A percentile compares a stretch with the other conserved stretches of the same genome.
Conservation (phyloP, 495 filamentous ascomycete species). For the Clohesyomyces aquaticus region DNA sequence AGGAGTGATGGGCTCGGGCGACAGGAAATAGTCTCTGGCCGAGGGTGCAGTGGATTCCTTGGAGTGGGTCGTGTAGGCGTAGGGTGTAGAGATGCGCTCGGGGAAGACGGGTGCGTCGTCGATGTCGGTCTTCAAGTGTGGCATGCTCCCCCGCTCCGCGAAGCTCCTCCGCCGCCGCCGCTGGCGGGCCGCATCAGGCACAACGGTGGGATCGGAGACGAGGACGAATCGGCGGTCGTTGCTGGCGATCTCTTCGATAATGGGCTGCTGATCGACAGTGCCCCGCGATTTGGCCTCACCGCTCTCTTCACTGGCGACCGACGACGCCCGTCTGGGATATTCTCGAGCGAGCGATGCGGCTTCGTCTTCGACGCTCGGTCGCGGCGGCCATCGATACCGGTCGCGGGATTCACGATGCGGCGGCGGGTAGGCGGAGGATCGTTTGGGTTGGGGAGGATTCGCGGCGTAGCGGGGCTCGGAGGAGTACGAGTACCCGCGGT, state of each 20-base stretch:
- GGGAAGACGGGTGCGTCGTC: conserved; percentile 40
- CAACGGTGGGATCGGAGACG: conserved; percentile 30
- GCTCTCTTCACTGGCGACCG: conserved; percentile 23
- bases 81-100: conserved; percentile 44
- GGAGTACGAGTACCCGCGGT: conserved; percentile 28
- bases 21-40: conserved; percentile 39
- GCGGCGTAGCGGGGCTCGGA: conserved; percentile 39
- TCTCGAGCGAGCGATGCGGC: conserved; percentile 44
- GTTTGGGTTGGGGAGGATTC: conserved; percentile 31
- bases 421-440: conserved; percentile 27
- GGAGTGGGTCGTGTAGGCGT: conserved; percentile 43
- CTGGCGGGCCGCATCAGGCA: conserved; percentile 5
- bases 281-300: conserved; percentile 44
- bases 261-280: conserved; percentile 49
- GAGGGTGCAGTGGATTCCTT: conserved; percentile 29
- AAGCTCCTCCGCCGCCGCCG: conserved; percentile 32
- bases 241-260: conserved; percentile 44
- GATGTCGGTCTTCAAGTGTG: conserved; percentile 42
- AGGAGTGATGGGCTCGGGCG: conserved; percentile 40
- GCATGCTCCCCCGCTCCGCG: conserved; percentile 37
- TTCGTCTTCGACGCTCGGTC: conserved; percentile 48
- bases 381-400: conserved; percentile 44
- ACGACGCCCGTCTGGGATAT: conserved; percentile 20
- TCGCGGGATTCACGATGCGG: conserved; percentile 20
- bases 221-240: conserved; percentile 44